phyloP scores from a whole-genome alignment of 1,139 yeast genomes.

The Saccharomyces pastorianus region DNA sequence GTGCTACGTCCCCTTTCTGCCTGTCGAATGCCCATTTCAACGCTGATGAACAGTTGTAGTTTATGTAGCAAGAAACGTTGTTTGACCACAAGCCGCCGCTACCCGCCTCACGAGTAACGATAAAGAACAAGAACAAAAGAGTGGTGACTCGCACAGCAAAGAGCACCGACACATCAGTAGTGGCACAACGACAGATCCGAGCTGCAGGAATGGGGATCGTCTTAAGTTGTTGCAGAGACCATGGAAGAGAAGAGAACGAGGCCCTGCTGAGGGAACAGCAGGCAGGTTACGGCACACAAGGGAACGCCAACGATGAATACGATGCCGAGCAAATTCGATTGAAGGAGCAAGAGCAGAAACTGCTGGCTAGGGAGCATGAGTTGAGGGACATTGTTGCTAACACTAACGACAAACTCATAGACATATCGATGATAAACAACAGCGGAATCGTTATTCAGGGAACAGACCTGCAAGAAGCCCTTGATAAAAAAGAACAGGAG shows the following conservation, averaged over 20 bases:
- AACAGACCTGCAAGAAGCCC: slow-evolving; percentile 15
- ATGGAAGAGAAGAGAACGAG: slow-evolving; percentile 20
- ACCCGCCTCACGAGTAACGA: not conserved
- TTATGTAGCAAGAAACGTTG: not conserved
- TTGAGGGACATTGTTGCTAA: slow-evolving; percentile 34
- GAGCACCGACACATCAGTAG: not conserved
- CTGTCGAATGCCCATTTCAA: not conserved
- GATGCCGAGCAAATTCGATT: slow-evolving; percentile 20
- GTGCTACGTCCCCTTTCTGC: not conserved
- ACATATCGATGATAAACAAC: slow-evolving; percentile 31
- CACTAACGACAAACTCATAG: slow-evolving; percentile 34
- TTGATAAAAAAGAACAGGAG: not conserved
- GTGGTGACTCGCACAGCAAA: not conserved
- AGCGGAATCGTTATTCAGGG: slow-evolving; percentile 30
- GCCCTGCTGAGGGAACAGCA: slow-evolving; percentile 27
- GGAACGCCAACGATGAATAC: slow-evolving; percentile 14
- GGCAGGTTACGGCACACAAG: slow-evolving; percentile 25
- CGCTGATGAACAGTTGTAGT: not conserved
- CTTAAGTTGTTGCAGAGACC: slow-evolving; percentile 8
- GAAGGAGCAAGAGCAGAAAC: slow-evolving; percentile 27
- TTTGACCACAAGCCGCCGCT: not conserved
- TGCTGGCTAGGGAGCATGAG: slow-evolving; percentile 30
- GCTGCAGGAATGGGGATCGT: slow-evolving; percentile 7
- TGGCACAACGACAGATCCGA: not conserved
- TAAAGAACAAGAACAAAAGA: not conserved